Percentiles rank a stretch among this genome's conserved stretches.
These are phyloP conservation scores for Toxicodendron radicans DNA, from an alignment of 345 rosid species.

Conservation along the genomic window DNA sequence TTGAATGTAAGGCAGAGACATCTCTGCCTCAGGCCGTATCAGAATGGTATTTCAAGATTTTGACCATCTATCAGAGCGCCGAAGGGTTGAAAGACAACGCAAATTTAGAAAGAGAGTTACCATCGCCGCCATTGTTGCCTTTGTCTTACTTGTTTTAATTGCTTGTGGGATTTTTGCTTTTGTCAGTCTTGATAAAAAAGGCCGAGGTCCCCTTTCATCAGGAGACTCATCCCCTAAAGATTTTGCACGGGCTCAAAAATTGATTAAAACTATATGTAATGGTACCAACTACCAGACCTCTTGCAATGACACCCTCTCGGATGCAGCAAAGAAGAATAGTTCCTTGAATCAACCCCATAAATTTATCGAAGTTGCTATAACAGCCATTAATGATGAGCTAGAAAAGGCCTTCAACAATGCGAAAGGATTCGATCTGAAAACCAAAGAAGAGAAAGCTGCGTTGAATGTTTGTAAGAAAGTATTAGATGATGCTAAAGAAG, in stretches of 20 bases:
- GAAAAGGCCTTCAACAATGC: conserved; percentile 36
- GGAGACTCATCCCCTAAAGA: conserved; percentile 17
- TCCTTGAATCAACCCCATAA: conserved; percentile 39
- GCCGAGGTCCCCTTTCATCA: no score
- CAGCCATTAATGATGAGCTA: conserved; percentile 44
- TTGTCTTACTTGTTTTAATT: conserved; percentile 38
- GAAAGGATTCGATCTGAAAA: conserved; percentile 33
- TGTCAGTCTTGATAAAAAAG: conserved; percentile 15
- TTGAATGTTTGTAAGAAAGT: conserved; percentile 63
- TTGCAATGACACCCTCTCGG: conserved; percentile 47
- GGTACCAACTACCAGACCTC: conserved; percentile 46
- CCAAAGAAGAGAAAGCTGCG: conserved; percentile 48
- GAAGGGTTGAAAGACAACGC: conserved; percentile 52
- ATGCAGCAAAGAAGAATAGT: conserved; percentile 28
- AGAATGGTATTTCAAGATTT: conserved; percentile 92
- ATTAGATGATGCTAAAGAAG: conserved; percentile 53
- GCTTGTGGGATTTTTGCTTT: conserved; percentile 44
- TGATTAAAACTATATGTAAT: conserved; percentile 51
- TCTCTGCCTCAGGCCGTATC: conserved; percentile 32
- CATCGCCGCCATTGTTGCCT: conserved; percentile 34
- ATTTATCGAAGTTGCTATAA: conserved; percentile 50
- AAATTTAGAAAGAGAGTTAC: conserved; percentile 48
- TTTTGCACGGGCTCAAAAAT: conserved; percentile 29
- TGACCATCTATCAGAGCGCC: conserved; percentile 65
- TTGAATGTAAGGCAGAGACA: conserved; percentile 56